Base-by-base conservation (phyloP, 257 asterid genomes). In the Primulina tabacum region DNA sequence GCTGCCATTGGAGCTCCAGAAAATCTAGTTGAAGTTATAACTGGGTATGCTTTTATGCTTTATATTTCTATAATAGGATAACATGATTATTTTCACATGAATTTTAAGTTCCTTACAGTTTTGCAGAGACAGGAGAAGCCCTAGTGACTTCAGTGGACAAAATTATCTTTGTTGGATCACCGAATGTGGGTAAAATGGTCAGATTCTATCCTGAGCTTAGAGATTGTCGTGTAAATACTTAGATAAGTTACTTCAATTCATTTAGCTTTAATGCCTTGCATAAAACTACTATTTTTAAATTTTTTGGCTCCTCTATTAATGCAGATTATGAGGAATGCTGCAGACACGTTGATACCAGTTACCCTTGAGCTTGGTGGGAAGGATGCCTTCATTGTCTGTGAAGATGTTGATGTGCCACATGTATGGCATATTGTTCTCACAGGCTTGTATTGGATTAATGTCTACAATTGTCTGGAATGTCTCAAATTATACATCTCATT, bases 111-210 rank as follows among this genome's bases (percentile, higher is more conserved):
- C 62, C 70, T 81, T 64, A 75, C 90, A 93, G 97, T 79, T 91
- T 94, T 85, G 97, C 97, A 67, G 99, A 94, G 87, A 94, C 99
- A 29, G 99, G 99, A 80, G 97, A 91, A 82, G 97, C 97, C 29
- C 78, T 94, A 32, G 97, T 94, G 67, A 82, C 96, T 77, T 87
- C 97, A 37, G 99, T 85, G 56, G 97, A 94, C 83, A 91, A 94
- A 83, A 82, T 91, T 40, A 94, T 91, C 74, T 94, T 94, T 78
- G 99, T 94, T 65, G 99, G 99, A 78, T 94, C 99, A 37, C 96
- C 99, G 40, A 95, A 95, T 61, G 99, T 94, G 66, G 99, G 99
- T 67, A 94, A 84, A 88, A 85, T 81, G 96, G 99, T 91, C 65
- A 62, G 87, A 61, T 70, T 76, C 56, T 68, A 66, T 72, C 61